Conservation (phyloP, 495 filamentous ascomycete genomes). For the Hypoxylon lenormandii region DNA sequence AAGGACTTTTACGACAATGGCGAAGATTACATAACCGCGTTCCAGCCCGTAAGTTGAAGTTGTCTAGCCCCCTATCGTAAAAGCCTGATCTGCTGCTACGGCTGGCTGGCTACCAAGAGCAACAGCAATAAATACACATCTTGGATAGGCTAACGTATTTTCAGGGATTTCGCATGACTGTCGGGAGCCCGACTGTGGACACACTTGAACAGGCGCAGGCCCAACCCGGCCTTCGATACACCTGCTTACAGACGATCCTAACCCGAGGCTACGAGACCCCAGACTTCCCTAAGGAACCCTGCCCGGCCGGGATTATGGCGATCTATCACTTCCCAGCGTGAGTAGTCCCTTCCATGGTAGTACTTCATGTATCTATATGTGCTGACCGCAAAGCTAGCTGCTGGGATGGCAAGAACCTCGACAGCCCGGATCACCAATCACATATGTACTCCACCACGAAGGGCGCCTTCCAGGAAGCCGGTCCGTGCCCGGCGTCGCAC, state of each 20-base stretch:
- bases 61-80: too few relatives aligned
- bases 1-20: constrained; percentile 58
- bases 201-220: constrained; percentile 40
- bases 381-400: constrained; percentile 47
- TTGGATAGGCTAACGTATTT: constrained; percentile 15
- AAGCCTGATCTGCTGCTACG: too few relatives aligned
- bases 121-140: background rate
- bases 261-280: constrained; percentile 57
- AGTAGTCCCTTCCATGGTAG: constrained; percentile 46
- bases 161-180: constrained; percentile 67
- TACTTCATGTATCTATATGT: constrained; percentile 57
- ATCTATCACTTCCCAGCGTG: constrained; percentile 54
- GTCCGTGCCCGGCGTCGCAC: constrained; percentile 62
- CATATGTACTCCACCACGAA: constrained; percentile 60
- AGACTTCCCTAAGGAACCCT: constrained; percentile 59
- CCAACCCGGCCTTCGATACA: constrained; percentile 60
- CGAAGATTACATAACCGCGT: constrained; percentile 59
- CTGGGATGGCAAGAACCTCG: constrained; percentile 70
- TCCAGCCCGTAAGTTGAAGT: constrained; percentile 57
- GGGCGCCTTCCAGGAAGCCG: constrained; percentile 55
- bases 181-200: constrained; percentile 58
- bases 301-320: constrained; percentile 57
- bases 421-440: constrained; percentile 66
- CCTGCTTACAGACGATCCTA: constrained; percentile 58
- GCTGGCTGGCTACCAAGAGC: background rate